Conservation (phyloP, 2,329 filamentous ascomycete species). For the Esteya vermicola region DNA sequence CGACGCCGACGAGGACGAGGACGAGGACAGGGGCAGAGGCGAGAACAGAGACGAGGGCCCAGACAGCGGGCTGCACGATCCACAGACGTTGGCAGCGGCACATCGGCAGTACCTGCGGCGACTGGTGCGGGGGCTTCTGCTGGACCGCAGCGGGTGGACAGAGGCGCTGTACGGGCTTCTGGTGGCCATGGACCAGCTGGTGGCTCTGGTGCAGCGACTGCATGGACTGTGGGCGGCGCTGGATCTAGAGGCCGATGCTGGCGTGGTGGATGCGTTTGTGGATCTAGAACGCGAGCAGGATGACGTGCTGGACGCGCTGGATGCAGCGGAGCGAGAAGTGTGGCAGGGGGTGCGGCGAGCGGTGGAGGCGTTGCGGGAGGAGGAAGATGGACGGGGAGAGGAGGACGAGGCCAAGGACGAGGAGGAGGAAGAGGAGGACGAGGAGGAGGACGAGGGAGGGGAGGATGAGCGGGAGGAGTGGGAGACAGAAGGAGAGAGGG, state of each 20-base stretch:
- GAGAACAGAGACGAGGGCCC: conserved; percentile 20
- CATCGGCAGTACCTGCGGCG: conserved; percentile 64
- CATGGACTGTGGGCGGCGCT: conserved; percentile 63
- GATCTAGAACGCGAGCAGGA: conserved; percentile 60
- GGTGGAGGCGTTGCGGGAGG: conserved; percentile 37
- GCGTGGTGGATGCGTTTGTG: conserved; percentile 61
- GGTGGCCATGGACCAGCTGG: conserved; percentile 65
- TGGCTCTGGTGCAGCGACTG: conserved; percentile 61
- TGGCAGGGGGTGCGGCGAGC: conserved; percentile 54
- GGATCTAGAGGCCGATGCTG: conserved; percentile 70
- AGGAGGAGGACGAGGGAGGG: conserved; percentile 16
- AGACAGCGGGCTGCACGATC: conserved; percentile 37
- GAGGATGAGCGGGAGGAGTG: conserved; percentile 14
- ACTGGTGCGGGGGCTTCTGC: conserved; percentile 50
- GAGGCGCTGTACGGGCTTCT: conserved; percentile 51
- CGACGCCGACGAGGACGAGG: conserved; percentile 19
- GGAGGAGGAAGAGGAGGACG: conserved; percentile 25
- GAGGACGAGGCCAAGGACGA: conserved; percentile 10
- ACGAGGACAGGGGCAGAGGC: conserved; percentile 20
- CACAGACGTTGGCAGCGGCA: conserved; percentile 67
- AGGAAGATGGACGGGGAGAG: conserved; percentile 25
- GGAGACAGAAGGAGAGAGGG: conserved; percentile 26
- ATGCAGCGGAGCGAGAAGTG: conserved; percentile 47
- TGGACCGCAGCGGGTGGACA: conserved; percentile 50
- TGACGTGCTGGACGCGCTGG: conserved; percentile 51